Base-by-base conservation (phyloP, 805 yeast genomes). In the Starmerella floris region DNA sequence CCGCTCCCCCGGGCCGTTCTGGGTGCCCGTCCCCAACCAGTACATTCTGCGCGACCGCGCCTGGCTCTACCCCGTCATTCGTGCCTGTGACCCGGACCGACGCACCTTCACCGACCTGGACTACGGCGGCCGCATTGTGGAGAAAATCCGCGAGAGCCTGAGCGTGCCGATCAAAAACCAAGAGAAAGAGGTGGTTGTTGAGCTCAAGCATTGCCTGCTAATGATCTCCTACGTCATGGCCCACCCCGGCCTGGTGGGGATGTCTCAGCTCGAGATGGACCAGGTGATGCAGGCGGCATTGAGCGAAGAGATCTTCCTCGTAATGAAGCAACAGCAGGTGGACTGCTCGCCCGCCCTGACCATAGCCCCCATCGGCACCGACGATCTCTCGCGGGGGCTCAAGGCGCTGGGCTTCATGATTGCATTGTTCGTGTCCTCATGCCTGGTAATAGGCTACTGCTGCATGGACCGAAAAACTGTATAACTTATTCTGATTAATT, bases 351-450 rank as follows among this genome's bases (percentile, higher is more conserved):
- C 6, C 8, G 22, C 6, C 5, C 17, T 25, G 4, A 35, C 19
- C 16, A 8, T 20, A 8, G 5, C 22, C 13, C 15, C 15, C 15
- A 32, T 30, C 28, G 37, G 37, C 6, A 15, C 15, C 13, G 38
- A 36, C 21, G 51, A 48, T 25, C 26, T 44, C 8, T 37, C 41
- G 13, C 11, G 21, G 21, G 43, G 52, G 34, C 25, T 53, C 26
- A 39, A 42, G 32, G 35, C 51, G 5, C 43, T 53, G 32, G 36
- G 42, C 3, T 30, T 48, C 27, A 43, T 50, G 23, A 33, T 48
- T 16, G 31, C 50, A 4, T 20, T 44, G 2, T 53, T 53, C 31
- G 43, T 49, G 8, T 49, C 52, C 10, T 44, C 56, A 1, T 54
- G 56, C 19, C 31, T 53, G 4, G 34, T 51, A 6, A 31, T 48